phyloP scores from a whole-genome alignment of 2,329 filamentous ascomycete genomes.

The Fusarium denticulatum region DNA sequence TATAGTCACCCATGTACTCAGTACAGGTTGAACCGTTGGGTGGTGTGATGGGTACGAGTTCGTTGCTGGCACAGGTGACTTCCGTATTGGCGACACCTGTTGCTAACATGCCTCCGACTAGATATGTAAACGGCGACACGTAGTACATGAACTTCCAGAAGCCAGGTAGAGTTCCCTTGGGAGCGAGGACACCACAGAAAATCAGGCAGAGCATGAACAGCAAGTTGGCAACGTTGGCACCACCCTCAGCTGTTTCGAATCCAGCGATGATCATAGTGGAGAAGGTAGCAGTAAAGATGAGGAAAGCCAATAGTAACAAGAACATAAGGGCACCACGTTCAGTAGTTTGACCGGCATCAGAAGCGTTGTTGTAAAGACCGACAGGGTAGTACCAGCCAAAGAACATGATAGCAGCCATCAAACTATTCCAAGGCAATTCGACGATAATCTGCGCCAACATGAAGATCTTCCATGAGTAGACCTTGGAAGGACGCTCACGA shows the following conservation, averaged over 20 bases:
- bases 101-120: slow-evolving; percentile 78
- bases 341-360: slow-evolving; percentile 65
- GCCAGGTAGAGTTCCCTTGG: slow-evolving; percentile 63
- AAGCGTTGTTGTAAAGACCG: slow-evolving; percentile 77
- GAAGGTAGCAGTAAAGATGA: slow-evolving; percentile 85
- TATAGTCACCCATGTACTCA: slow-evolving; percentile 66
- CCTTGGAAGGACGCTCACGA: slow-evolving; percentile 84
- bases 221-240: slow-evolving; percentile 73
- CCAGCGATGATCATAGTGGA: slow-evolving; percentile 78
- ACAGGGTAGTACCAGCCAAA: slow-evolving; percentile 89
- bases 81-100: slow-evolving; percentile 73
- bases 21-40: slow-evolving; percentile 65
- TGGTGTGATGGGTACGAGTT: slow-evolving; percentile 73
- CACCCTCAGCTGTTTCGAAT: slow-evolving; percentile 72
- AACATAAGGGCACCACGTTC: slow-evolving; percentile 84
- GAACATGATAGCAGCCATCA: slow-evolving; percentile 81
- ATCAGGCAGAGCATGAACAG: slow-evolving; percentile 69
- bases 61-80: slow-evolving; percentile 75
- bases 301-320: slow-evolving; percentile 77
- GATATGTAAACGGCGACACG: slow-evolving; percentile 83
- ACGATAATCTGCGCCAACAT: slow-evolving; percentile 85
- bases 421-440: slow-evolving; percentile 84
- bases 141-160: slow-evolving; percentile 66
- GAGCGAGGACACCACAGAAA: slow-evolving; percentile 45
- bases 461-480: slow-evolving; percentile 87